Percentiles rank a stretch among this genome's conserved stretches.
phyloP scores from a whole-genome alignment of 495 filamentous ascomycete genomes.

The Penicillium canariense region DNA sequence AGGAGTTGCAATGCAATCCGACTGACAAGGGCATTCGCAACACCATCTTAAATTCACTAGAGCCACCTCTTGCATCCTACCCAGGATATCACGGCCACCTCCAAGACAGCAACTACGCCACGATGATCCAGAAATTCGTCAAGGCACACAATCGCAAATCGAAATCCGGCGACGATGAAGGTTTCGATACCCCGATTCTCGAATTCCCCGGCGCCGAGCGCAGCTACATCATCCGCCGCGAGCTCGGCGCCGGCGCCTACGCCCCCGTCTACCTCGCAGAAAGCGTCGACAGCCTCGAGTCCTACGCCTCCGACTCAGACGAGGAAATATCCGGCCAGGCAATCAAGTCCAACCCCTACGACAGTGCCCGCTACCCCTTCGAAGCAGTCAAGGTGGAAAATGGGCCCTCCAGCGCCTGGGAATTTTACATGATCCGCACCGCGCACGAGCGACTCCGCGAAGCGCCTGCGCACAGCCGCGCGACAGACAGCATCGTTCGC shows the following conservation, averaged over 20 bases:
- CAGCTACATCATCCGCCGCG: constrained; percentile 75
- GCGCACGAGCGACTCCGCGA: constrained; percentile 69
- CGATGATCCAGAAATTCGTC: constrained; percentile 76
- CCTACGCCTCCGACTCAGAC: constrained; percentile 47
- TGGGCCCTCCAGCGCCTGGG: constrained; percentile 82
- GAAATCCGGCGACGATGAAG: constrained; percentile 49
- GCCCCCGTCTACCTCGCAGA: constrained; percentile 91
- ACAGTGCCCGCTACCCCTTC: constrained; percentile 48
- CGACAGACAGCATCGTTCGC: constrained; percentile 69
- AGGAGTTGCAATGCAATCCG: constrained; percentile 83
- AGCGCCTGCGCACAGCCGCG: constrained; percentile 44
- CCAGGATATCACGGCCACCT: constrained; percentile 72
- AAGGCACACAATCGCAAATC: constrained; percentile 62
- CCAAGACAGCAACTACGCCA: constrained; percentile 56
- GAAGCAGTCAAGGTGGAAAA: constrained; percentile 92
- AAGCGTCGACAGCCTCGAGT: constrained; percentile 53
- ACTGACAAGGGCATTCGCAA: constrained; percentile 70
- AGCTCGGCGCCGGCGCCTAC: constrained; percentile 89
- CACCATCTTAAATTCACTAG: constrained; percentile 67
- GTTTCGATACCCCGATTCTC: constrained; percentile 64
- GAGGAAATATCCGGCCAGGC: constrained; percentile 21
- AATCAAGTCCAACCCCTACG: constrained; percentile 20
- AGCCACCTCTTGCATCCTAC: constrained; percentile 69
- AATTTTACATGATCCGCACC: constrained; percentile 92
- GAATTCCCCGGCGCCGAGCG: constrained; percentile 58